Base-by-base conservation (phyloP, 148 eudicot genomes). In the Diospyros kaki region DNA sequence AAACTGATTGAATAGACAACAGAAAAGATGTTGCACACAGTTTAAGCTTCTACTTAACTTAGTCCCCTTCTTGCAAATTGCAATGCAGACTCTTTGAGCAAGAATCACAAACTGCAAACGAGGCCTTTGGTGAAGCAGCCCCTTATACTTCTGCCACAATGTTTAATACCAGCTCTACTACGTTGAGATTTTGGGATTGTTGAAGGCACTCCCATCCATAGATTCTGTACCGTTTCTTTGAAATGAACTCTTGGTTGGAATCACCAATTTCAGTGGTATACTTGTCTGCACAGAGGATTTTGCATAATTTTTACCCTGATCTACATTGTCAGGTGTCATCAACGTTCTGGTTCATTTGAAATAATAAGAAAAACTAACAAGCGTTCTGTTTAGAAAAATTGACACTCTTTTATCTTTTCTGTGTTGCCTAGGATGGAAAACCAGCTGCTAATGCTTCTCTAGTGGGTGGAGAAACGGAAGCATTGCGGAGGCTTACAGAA, bases 401-500 rank as follows among this genome's bases (percentile, higher is more conserved):
- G 69, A 64, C 48, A 40, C 14, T 39, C 14, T 39, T 53, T 45
- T 4, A 8, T 12, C 56, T 12, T 76, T 81, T 78, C 0, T 46
- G 60, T 60, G 60, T 78, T 52, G 5, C 81, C 73, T 75, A 94
- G 97, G 91, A 86, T 69, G 96, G 88, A 52, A 93, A 91, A 79
- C 84, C 88, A 40, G 83, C 86, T 81, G 91, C 88, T 44, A 86
- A 77, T 80, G 92, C 93, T 53, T 85, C 92, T 63, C 76, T 92
- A 81, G 84, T 83, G 76, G 98, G 98, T 79, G 98, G 98, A 75
- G 98, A 94, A 87, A 92, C 91, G 44, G 98, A 94, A 85, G 98
- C 96, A 64, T 68, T 90, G 77, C 93, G 89, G 88, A 90, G 93
- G 83, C 91, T 94, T 64, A 84, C 80, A 77, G 89, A 82, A 65